Base-by-base conservation (phyloP, 257 asterid species). In the Solanum etuberosum region DNA sequence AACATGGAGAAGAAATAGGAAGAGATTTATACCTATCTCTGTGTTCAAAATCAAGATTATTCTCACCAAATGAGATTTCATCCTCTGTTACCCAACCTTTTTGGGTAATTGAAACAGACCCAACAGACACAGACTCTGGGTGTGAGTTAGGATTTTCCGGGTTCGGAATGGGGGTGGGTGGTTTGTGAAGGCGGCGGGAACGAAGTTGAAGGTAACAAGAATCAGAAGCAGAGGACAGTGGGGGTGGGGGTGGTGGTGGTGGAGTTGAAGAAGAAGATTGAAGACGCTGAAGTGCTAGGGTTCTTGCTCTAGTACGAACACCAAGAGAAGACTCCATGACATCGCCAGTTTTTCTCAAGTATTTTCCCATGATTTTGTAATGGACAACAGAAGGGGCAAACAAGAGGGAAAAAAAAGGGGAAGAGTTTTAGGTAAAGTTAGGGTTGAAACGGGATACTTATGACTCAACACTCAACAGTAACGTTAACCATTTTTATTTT, bases 281-380 rank as follows among this genome's bases (percentile, higher is more conserved):
- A 51, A 51, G 61, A 51, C 61, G n/a, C 3, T 54, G 63, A 16
- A 95, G 93, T 4, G 97, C 94, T 87, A 95, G 93, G 93, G 96
- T 92, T 92, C 92, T 94, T 77, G 98, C 93, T 73, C 96, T 94
- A 10, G 98, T 94, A 20, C 94, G 96, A 4, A 94, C 98, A 27
- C 98, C 98, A 63, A 93, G 92, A 51, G 90, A 83, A 23, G 93
- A 90, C 14, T 95, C 98, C 92, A 86, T 92, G 14, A 93, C 93
- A 85, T 92, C 95, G 10, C 85, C 90, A 2, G 93, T 82, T 85
- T 94, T 94, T 88, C 92, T 91, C 88, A 93, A 91, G 90, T 90
- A 92, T 83, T 92, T 93, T 5, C 96, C 95, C 98, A 92, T 93
- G 83, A 42, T 80, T 80, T 27, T 46, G 84, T 80, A 80, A 78